Percentiles rank a stretch among this genome's conserved stretches.
phyloP scores from a whole-genome alignment of 371 early-diverging fungal species.

The Thermomucor indicae-seudaticae region DNA sequence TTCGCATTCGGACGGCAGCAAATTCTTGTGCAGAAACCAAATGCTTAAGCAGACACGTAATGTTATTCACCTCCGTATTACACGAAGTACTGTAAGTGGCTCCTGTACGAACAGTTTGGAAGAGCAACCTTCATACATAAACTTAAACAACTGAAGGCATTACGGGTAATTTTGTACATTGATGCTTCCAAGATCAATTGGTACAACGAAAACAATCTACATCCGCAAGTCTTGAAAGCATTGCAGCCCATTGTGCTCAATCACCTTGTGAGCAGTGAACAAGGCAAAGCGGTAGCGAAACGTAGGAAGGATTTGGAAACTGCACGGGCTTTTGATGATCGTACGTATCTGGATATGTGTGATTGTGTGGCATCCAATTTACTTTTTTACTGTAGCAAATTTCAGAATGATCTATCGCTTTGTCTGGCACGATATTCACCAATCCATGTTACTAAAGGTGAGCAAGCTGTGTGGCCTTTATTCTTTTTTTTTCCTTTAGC shows the following conservation, averaged over 20 bases:
- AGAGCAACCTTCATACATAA: too few relatives aligned
- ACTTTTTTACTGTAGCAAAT: background rate
- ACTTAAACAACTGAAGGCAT: background rate
- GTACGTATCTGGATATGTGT: background rate
- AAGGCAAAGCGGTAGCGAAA: slow-evolving; percentile 1
- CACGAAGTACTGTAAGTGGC: slow-evolving; percentile 2
- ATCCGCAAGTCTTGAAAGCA: slow-evolving; percentile 2
- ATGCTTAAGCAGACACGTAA: slow-evolving; percentile 6
- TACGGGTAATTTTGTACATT: slow-evolving; percentile 7
- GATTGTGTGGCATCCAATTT: background rate
- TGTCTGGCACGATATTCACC: slow-evolving; percentile 6
- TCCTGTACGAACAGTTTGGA: background rate
- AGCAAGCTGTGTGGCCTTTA: background rate
- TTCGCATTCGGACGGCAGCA: too few relatives aligned
- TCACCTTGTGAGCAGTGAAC: slow-evolving; percentile 6
- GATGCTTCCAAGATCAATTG: slow-evolving; percentile 7
- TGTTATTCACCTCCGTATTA: slow-evolving; percentile 11
- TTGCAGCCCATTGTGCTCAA: slow-evolving; percentile 11
- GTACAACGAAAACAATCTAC: slow-evolving; percentile 11
- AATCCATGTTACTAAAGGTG: slow-evolving; percentile 9
- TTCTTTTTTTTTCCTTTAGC: background rate
- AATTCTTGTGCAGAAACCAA: too few relatives aligned
- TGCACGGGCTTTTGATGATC: background rate
- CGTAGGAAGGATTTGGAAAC: slow-evolving; percentile 7
- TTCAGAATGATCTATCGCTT: slow-evolving; percentile 10